Base-by-base conservation (phyloP, 2,329 filamentous ascomycete species). In the Dothiorella sarmentorum region DNA sequence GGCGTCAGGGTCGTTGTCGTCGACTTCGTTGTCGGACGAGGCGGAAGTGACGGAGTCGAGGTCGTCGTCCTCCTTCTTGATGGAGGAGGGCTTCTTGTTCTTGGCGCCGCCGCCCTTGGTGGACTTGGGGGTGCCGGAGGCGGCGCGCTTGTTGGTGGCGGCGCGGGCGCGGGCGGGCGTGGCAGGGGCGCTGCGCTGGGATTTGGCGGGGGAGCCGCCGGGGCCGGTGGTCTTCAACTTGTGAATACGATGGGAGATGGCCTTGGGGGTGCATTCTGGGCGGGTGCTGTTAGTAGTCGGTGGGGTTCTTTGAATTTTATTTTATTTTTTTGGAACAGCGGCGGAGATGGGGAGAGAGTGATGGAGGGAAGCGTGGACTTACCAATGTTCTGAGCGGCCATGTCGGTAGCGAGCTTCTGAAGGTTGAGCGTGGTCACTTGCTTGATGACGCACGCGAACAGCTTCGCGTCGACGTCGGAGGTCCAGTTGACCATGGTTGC, bases 251-350 rank as follows among this genome's bases (percentile, higher is more conserved):
- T 62, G 62, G 4, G 53, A 57, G 33, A 59, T 40, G 1, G 61
- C 62, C 24, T 63, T 63, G 13, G 59, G 18, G 4, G 59, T 63
- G 49, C 42, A 44, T 5, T 62, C 62, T 62, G 27, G 17, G 40
- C 27, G 29, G 1, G 29, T 31, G 1, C 15, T n/a, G n/a, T n/a
- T n/a, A n/a, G n/a, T 31, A 31, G 29, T 31, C 29, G 29, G 7
- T 29, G 29, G 29, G 15, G 0, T 31, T 2, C 9, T 31, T 31
- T 31, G 29, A 11, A 11, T n/a, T 47, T 33, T 29, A 10, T 3
- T 9, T 56, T 37, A 13, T 20, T 18, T 59, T 22, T 15, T 31
- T n/a, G 10, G 10, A 9, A 11, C 10, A 31, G 6, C 1, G 10
- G 9, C 29, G 7, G 29, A 10, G 4, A 3, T n/a, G 26, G 3